Evolutionary conservation across 768 basidiomycete species (phyloP).

Genomic region (Pisolithus orientalis): DNA sequence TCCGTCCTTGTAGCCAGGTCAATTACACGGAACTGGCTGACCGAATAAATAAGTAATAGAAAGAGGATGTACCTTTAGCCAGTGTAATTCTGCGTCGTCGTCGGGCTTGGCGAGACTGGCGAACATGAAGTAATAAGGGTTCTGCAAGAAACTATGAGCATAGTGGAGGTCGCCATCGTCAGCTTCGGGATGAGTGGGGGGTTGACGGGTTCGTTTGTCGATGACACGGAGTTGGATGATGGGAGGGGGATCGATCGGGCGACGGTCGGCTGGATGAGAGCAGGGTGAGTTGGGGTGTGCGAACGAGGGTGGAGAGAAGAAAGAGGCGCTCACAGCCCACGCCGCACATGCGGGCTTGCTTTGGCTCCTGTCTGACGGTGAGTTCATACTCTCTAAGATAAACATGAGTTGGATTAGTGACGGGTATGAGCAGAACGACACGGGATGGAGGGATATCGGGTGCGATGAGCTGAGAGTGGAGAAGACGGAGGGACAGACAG

Average conservation of each 20-base stretch:
- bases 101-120: conserved; percentile 86
- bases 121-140: conserved; percentile 96
- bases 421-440: not conserved
- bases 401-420: conserved; percentile 5
- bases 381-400: conserved; percentile 72
- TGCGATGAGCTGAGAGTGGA: not conserved
- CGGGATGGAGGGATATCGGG: not conserved
- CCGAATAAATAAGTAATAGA: not conserved
- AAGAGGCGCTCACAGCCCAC: conserved; percentile 69
- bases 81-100: conserved; percentile 83
- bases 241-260: conserved; percentile 94
- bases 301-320: conserved; percentile 1
- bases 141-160: conserved; percentile 67
- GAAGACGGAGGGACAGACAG: conserved; percentile 9
- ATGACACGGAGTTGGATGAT: conserved; percentile 92
- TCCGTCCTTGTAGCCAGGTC: conserved; percentile 59
- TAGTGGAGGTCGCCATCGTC: conserved; percentile 35
- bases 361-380: conserved; percentile 83
- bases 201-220: conserved; percentile 45
- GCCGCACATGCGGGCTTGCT: conserved; percentile 87
- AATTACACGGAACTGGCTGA: conserved; percentile 1
- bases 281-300: conserved; percentile 1
- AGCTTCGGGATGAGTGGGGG: conserved; percentile 24
- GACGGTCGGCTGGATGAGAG: conserved; percentile 65
- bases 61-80: conserved; percentile 53